Evolutionary conservation across 371 early-diverging fungal genomes (phyloP), one percentile per base, ranked within the genome.

Genomic region (Dinochytrium kinnereticum): DNA sequence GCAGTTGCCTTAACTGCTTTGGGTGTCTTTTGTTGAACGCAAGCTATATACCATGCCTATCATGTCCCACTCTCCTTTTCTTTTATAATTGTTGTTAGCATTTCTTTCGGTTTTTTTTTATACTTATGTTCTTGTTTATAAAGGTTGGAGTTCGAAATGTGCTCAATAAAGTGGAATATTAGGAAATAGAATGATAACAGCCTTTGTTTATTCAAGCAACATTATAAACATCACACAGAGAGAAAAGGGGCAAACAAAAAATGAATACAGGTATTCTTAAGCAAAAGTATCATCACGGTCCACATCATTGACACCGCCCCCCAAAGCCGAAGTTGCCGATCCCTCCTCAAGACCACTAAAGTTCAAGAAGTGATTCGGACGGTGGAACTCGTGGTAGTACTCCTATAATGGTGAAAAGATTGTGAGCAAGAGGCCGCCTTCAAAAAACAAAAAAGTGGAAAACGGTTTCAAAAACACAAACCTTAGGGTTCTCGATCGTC

Each of bases 301-400:
- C 2, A 69, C 82, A 3, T 80, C 81, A 64, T 80, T 78, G 2
- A 84, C 83, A 21, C 82, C 82, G 17, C 73, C 55, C 2, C 84
- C 87, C 34, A 80, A 73, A 5, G 70, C 69, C 26, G 57, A 55
- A 19, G 59, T 76, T 51, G 81, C 28, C 13, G 84, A 80, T 1
- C 84, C 76, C 33, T 92, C 91, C 66, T 93, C 96, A 84, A 96
- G 86, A 36, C 89, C 90, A 61, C 93, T 89, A 84, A 98, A 99
- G 85, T 93, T 96, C 82, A 96, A 86, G 82, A 97, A 99, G 76
- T 99, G 99, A 73, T 89, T 91, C 40, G 97, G 94, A 30, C 99
- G 92, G 80, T 99, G 99, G 49, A 88, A 85, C 82, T 96, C 96
- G 81, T 98, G 94, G 84, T 98, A 99, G 80, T 97, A 98, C 76